Percentiles rank a stretch among this genome's conserved stretches.
These are phyloP conservation scores for Xylariaceae sp. DNA, from an alignment of 2,329 filamentous ascomycete genomes.

Conservation along the genomic window DNA sequence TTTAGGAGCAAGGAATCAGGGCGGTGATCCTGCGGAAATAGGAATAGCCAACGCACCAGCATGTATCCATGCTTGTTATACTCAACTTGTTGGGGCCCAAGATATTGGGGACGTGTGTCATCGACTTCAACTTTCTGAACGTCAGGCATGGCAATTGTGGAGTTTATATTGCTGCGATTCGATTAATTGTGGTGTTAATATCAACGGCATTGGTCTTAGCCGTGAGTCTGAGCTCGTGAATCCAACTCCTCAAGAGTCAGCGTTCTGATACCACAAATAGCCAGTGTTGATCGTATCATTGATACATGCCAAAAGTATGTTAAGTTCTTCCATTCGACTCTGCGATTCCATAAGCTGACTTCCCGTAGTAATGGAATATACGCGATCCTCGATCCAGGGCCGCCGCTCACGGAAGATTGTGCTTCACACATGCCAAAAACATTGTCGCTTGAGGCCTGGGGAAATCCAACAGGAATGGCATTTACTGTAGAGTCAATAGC, in stretches of 20 bases:
- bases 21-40: conserved; percentile 11
- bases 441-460: no score
- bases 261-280: conserved; percentile 29
- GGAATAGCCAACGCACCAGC: conserved; percentile 16
- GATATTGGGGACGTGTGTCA: conserved; percentile 21
- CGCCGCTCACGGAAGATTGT: conserved; percentile 14
- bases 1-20: conserved; percentile 1
- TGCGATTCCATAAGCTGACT: conserved; percentile 9
- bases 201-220: conserved; percentile 34
- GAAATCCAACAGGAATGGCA: background rate
- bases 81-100: conserved; percentile 16
- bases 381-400: conserved; percentile 24
- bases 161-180: conserved; percentile 51
- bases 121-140: conserved; percentile 17
- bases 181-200: conserved; percentile 46
- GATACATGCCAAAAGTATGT: conserved; percentile 48
- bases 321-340: background rate
- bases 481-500: background rate
- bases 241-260: background rate
- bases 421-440: background rate
- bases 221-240: conserved; percentile 40
- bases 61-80: conserved; percentile 24
- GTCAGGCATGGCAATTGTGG: conserved; percentile 35
- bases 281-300: conserved; percentile 49
- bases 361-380: conserved; percentile 22